These are phyloP conservation scores for Tetraselmis striata DNA, from an alignment of 139 green algal genomes.

Conservation along the genomic window DNA sequence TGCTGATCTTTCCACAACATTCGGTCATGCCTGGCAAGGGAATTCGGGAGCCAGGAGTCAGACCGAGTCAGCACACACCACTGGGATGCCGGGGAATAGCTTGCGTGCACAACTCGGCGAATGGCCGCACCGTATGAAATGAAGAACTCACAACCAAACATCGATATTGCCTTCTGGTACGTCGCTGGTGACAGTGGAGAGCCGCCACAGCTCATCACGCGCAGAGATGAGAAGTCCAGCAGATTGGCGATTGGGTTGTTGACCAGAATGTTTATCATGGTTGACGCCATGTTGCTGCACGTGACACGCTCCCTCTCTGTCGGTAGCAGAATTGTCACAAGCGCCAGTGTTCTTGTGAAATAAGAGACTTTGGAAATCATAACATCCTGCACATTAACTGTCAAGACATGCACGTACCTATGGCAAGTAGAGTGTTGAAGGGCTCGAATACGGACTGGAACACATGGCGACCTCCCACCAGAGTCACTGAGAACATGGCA, in stretches of 20 bases:
- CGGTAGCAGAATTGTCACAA: no score
- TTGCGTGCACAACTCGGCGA: no score
- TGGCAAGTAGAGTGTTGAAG: conserved; percentile 44
- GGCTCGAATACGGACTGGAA: conserved; percentile 60
- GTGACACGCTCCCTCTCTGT: conserved; percentile 74
- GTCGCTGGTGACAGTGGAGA: conserved; percentile 59
- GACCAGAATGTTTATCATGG: conserved; percentile 64
- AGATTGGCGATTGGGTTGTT: conserved; percentile 56
- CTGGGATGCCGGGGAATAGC: no score
- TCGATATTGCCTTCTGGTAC: conserved; percentile 43
- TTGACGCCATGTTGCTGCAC: conserved; percentile 75
- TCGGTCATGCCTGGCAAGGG: conserved; percentile 82
- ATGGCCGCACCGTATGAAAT: conserved; percentile 63
- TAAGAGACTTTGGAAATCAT: no score
- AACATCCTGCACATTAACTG: no score
- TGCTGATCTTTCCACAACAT: conserved; percentile 90
- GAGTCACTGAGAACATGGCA: conserved; percentile 78
- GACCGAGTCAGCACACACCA: no score
- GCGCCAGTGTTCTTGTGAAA: no score
- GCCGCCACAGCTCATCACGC: conserved; percentile 77
- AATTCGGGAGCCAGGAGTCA: no score
- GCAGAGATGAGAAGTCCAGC: conserved; percentile 63
- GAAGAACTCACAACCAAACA: conserved; percentile 82
- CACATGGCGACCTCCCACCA: conserved; percentile 76
- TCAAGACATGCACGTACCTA: no score